phyloP scores from a whole-genome alignment of 2,329 filamentous ascomycete genomes.

The Teratosphaeria zuluensis region DNA sequence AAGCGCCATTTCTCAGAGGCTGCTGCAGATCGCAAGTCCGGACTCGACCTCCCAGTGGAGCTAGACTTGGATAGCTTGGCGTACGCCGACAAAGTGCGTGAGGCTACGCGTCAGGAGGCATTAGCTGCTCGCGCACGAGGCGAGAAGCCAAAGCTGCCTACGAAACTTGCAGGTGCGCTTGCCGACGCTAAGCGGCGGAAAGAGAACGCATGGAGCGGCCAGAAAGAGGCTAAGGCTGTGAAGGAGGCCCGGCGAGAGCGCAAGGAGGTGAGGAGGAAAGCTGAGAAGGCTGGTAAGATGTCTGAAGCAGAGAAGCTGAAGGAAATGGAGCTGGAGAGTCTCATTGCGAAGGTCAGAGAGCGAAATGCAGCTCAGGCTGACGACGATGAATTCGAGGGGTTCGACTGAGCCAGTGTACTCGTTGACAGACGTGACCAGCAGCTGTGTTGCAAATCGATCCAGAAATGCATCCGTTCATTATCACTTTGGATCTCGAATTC shows the following conservation, averaged over 20 bases:
- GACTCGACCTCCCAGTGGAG: conserved; percentile 23
- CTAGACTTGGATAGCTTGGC: conserved; percentile 30
- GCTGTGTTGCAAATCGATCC: not conserved
- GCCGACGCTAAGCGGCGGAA: conserved; percentile 20
- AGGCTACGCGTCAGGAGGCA: conserved; percentile 32
- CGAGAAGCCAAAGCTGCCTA: conserved; percentile 12
- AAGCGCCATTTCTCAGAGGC: conserved; percentile 32
- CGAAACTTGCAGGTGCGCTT: conserved; percentile 17
- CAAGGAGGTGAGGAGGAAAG: conserved; percentile 23
- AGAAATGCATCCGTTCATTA: not conserved
- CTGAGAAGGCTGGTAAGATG: conserved; percentile 23
- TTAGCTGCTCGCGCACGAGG: conserved; percentile 19
- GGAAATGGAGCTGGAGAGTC: conserved; percentile 22
- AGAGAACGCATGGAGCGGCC: conserved; percentile 28
- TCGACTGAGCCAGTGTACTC: conserved; percentile 3
- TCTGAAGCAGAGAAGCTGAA: conserved; percentile 19
- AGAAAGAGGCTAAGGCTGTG: conserved; percentile 27
- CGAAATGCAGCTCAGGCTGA: conserved; percentile 11
- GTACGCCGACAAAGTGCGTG: conserved; percentile 37
- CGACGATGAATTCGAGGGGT: conserved; percentile 19
- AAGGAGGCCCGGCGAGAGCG: conserved; percentile 25
- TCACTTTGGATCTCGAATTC: not conserved
- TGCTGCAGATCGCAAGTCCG: conserved; percentile 31
- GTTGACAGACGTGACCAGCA: not conserved
- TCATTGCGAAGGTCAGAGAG: conserved; percentile 25